Evolutionary conservation across 2,329 filamentous ascomycete genomes (phyloP).

Genomic region (Sphaceloma murrayae): DNA sequence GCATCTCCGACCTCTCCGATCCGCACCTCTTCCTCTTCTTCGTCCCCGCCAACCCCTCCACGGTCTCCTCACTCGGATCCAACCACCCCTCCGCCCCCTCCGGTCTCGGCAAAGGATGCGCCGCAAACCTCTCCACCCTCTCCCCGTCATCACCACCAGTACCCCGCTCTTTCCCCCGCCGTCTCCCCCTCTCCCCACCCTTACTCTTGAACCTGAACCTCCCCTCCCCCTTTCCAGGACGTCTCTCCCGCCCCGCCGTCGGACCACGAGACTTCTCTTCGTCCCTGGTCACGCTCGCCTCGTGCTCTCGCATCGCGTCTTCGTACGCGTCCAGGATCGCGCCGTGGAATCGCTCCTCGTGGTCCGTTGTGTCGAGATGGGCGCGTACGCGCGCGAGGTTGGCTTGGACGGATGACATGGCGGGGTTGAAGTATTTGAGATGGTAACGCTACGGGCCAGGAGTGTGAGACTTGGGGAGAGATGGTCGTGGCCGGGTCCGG

Average conservation of each 20-base stretch:
- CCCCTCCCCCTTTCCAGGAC: background rate
- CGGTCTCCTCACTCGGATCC: conserved; percentile 14
- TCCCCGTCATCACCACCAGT: background rate
- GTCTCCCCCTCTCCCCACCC: conserved; percentile 1
- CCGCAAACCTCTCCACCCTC: conserved; percentile 16
- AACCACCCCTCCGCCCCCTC: conserved; percentile 1
- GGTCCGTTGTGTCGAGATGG: background rate
- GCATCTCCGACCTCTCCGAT: conserved; percentile 17
- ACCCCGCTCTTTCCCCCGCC: background rate
- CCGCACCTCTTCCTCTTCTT: background rate
- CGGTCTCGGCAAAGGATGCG: conserved; percentile 17
- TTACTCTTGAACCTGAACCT: conserved; percentile 16
- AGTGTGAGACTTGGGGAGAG: too few relatives aligned
- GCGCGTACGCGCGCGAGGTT: conserved; percentile 13
- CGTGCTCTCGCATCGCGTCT: conserved; percentile 16
- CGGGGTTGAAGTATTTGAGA: too few relatives aligned
- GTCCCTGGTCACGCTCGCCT: conserved; percentile 15
- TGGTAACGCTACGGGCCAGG: too few relatives aligned
- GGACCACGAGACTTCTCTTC: too few relatives aligned
- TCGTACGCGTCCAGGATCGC: conserved; percentile 18
- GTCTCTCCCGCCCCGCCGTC: conserved; percentile 1
- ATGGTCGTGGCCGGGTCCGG: too few relatives aligned
- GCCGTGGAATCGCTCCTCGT: conserved; percentile 13
- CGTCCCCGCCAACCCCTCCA: background rate
- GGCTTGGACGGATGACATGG: conserved; percentile 10